Percentiles rank a stretch among this genome's conserved stretches.
phyloP scores from a whole-genome alignment of 345 rosid genomes.

The Luvunga scandens region DNA sequence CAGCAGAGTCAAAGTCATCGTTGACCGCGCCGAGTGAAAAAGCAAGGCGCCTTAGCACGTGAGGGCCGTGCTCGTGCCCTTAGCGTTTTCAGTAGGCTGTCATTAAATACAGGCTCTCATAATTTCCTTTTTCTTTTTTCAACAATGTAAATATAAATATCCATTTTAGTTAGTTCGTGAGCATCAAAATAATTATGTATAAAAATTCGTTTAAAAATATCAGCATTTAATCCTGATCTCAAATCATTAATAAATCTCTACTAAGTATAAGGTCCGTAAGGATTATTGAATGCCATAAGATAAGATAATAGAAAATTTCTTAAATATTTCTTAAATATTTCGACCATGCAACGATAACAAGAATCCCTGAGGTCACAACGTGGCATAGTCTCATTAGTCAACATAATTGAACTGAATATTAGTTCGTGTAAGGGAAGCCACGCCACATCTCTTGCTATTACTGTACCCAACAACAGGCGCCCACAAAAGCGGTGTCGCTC shows the following conservation, averaged over 20 bases:
- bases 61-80: not conserved
- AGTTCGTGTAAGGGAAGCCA: slow-evolving; percentile 46
- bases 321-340: not conserved
- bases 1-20: slow-evolving; percentile 17
- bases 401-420: slow-evolving; percentile 1
- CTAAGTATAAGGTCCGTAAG: no score
- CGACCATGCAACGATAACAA: not conserved
- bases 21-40: slow-evolving; percentile 25
- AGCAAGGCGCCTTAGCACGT: not conserved
- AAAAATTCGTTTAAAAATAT: no score
- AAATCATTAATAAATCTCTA: no score
- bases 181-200: no score
- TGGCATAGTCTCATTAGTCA: slow-evolving; percentile 28
- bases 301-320: not conserved
- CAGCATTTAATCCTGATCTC: no score
- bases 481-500: slow-evolving; percentile 57
- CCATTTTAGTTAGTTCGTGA: no score
- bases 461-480: slow-evolving; percentile 45
- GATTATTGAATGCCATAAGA: no score
- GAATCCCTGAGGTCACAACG: not conserved
- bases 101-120: no score
- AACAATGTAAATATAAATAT: no score
- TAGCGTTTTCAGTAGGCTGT: not conserved
- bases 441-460: slow-evolving; percentile 48
- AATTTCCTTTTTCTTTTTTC: no score